These are phyloP conservation scores for Meripilus lineatus DNA, from an alignment of 1,284 basidiomycete genomes.

Conservation along the genomic window DNA sequence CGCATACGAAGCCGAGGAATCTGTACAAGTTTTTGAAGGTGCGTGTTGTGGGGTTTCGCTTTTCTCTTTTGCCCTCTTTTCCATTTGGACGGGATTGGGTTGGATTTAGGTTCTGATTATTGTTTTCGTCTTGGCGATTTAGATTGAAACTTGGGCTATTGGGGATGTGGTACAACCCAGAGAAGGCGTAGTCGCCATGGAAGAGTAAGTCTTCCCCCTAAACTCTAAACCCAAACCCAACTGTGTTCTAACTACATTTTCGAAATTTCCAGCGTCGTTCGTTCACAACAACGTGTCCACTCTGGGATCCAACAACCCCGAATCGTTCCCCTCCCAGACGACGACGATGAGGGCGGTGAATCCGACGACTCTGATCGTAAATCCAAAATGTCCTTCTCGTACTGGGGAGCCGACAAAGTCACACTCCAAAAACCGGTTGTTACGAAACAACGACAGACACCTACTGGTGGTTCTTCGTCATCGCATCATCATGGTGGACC, in stretches of 20 bases:
- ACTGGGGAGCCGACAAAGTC: slow-evolving; percentile 85
- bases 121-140: not conserved
- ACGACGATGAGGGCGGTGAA: slow-evolving; percentile 50
- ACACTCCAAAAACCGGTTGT: slow-evolving; percentile 74
- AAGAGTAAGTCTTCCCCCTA: slow-evolving; percentile 57
- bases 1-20: slow-evolving; percentile 80
- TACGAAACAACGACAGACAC: slow-evolving; percentile 42
- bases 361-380: slow-evolving; percentile 83
- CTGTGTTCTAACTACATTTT: slow-evolving; percentile 11
- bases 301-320: slow-evolving; percentile 49
- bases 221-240: not conserved
- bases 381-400: slow-evolving; percentile 88
- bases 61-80: slow-evolving; percentile 7
- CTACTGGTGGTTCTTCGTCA: slow-evolving; percentile 32
- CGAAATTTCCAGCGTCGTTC: slow-evolving; percentile 50
- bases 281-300: slow-evolving; percentile 57
- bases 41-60: slow-evolving; percentile 18
- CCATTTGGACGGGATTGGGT: too few species aligned
- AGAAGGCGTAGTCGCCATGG: slow-evolving; percentile 77
- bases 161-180: slow-evolving; percentile 66
- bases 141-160: slow-evolving; percentile 37
- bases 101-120: too few species aligned
- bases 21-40: slow-evolving; percentile 87
- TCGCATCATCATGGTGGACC: too few species aligned
- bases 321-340: slow-evolving; percentile 66